These are phyloP conservation scores for Colletotrichum spaethianum DNA, from an alignment of 2,329 filamentous ascomycete genomes.

Conservation along the genomic window DNA sequence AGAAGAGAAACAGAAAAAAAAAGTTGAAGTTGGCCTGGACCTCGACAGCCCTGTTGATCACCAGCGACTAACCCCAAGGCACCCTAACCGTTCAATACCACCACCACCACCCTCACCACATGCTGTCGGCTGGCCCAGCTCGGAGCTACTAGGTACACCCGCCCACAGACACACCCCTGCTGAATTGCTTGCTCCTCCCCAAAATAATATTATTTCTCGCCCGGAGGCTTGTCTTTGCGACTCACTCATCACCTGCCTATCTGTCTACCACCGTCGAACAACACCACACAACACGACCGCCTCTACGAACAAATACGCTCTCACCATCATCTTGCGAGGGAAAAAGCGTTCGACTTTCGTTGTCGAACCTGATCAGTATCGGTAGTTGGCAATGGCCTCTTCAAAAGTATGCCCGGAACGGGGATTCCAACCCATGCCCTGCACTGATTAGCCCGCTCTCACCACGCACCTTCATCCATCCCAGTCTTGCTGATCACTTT, in stretches of 20 bases:
- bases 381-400: constrained; percentile 69
- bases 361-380: constrained; percentile 46
- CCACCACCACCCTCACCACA: constrained; percentile 28
- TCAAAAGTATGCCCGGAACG: constrained; percentile 67
- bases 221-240: constrained; percentile 41
- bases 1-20: constrained; percentile 15
- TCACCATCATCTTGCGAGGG: constrained; percentile 46
- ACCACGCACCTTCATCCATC: constrained; percentile 33
- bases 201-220: constrained; percentile 45
- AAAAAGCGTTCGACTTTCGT: constrained; percentile 42
- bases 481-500: constrained; percentile 55
- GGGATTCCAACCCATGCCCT: constrained; percentile 35
- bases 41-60: constrained; percentile 36
- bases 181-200: constrained; percentile 44
- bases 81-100: constrained; percentile 35
- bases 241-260: constrained; percentile 36
- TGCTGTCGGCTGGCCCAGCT: constrained; percentile 40
- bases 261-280: constrained; percentile 31
- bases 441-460: constrained; percentile 37
- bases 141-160: constrained; percentile 41
- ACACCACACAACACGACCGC: constrained; percentile 13
- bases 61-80: constrained; percentile 33
- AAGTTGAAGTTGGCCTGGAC: constrained; percentile 37
- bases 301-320: constrained; percentile 15
- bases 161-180: constrained; percentile 43